Conservation (phyloP, 805 yeast genomes). For the Kazachstania psychrophila region DNA sequence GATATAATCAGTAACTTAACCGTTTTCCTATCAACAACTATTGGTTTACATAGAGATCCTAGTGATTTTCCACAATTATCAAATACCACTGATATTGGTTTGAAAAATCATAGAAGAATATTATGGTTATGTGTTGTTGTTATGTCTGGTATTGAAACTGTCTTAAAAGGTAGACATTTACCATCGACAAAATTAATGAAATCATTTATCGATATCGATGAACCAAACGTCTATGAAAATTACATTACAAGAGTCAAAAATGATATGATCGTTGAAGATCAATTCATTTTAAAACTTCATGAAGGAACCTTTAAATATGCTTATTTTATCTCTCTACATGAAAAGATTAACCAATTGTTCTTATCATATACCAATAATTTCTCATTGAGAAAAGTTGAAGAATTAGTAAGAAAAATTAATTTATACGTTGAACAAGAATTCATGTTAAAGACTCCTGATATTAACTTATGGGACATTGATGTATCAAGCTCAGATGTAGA, state of each 20-base stretch:
- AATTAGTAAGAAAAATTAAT: constrained; percentile 11
- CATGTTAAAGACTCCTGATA: background rate
- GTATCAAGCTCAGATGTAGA: constrained; percentile 2
- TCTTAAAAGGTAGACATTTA: constrained; percentile 22
- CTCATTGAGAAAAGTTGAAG: constrained; percentile 12
- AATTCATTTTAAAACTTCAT: constrained; percentile 11
- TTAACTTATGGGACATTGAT: background rate
- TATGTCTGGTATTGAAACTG: constrained; percentile 19
- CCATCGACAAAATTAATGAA: constrained; percentile 9
- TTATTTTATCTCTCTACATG: constrained; percentile 16
- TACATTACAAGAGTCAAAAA: constrained; percentile 16
- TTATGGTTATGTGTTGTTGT: constrained; percentile 24
- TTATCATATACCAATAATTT: constrained; percentile 12
- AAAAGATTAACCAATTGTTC: constrained; percentile 18
- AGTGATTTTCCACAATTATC: constrained; percentile 18
- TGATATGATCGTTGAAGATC: constrained; percentile 10
- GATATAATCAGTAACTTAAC: constrained; percentile 23
- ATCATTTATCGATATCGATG: constrained; percentile 14
- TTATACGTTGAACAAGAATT: constrained; percentile 13
- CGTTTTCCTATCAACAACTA: constrained; percentile 21
- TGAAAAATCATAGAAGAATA: constrained; percentile 23
- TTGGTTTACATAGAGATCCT: constrained; percentile 29
- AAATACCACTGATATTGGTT: constrained; percentile 8
- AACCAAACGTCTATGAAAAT: constrained; percentile 11
- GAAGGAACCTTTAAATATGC: constrained; percentile 19